These are phyloP conservation scores for Phanerodontia chrysosporium DNA, from an alignment of 768 basidiomycete species.

Conservation along the genomic window DNA sequence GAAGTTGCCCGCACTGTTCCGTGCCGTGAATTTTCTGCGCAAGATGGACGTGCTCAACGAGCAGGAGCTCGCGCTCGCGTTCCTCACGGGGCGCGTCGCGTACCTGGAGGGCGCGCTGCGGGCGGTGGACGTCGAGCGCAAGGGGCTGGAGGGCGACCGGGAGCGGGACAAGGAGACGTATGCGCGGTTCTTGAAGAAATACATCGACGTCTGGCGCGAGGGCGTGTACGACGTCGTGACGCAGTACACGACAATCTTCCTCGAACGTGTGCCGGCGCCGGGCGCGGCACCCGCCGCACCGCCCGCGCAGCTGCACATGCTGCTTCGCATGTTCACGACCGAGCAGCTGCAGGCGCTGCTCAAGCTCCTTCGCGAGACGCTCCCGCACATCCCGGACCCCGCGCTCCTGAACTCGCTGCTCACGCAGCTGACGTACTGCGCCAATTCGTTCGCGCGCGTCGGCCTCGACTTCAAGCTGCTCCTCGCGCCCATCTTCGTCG, in stretches of 20 bases:
- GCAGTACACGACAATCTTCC: slow-evolving; percentile 86
- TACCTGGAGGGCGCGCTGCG: slow-evolving; percentile 59
- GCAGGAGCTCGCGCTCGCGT: slow-evolving; percentile 78
- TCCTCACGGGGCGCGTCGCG: slow-evolving; percentile 68
- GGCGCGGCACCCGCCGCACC: slow-evolving; percentile 7
- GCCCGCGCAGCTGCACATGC: slow-evolving; percentile 36
- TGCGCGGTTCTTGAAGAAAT: slow-evolving; percentile 75
- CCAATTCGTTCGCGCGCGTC: slow-evolving; percentile 85
- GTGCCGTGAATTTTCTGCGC: slow-evolving; percentile 82
- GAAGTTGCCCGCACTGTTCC: slow-evolving; percentile 87
- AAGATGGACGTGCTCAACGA: slow-evolving; percentile 74
- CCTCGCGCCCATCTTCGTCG: slow-evolving; percentile 60
- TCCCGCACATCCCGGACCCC: slow-evolving; percentile 56
- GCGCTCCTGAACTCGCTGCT: slow-evolving; percentile 75
- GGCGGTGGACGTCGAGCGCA: slow-evolving; percentile 38
- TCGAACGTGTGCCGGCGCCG: slow-evolving; percentile 50
- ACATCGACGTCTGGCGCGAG: slow-evolving; percentile 89
- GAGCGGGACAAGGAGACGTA: slow-evolving; percentile 68
- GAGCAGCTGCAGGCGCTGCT: slow-evolving; percentile 65
- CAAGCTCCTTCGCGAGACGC: slow-evolving; percentile 53
- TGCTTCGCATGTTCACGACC: slow-evolving; percentile 63
- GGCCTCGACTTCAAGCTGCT: slow-evolving; percentile 84
- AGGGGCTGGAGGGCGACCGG: slow-evolving; percentile 33
- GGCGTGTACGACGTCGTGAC: slow-evolving; percentile 89
- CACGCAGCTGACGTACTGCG: slow-evolving; percentile 92